Evolutionary conservation across 768 basidiomycete species (phyloP).

Genomic region (Agrocybe praecox): DNA sequence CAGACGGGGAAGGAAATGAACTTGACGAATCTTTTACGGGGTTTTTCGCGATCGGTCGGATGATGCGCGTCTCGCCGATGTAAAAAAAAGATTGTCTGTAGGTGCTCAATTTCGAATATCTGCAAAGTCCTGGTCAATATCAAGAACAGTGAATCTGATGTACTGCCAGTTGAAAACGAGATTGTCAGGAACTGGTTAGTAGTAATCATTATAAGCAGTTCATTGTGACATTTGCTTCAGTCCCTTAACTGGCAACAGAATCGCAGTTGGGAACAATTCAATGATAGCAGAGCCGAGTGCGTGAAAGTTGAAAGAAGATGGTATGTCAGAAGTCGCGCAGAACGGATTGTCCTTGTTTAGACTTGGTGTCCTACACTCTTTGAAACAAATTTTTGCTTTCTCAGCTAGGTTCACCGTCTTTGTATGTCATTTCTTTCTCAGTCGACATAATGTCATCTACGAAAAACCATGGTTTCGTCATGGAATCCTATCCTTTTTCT

Average conservation of each 20-base stretch:
- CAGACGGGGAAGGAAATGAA: not conserved
- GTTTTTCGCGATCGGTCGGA: not conserved
- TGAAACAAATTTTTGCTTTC: not conserved
- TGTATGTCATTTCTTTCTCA: not conserved
- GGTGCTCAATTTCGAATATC: no score
- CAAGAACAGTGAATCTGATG: no score
- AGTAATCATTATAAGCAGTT: no score
- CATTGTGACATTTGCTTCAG: no score
- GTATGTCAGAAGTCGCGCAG: slow-evolving; percentile 10
- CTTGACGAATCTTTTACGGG: not conserved
- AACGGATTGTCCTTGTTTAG: slow-evolving; percentile 8
- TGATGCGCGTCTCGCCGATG: not conserved
- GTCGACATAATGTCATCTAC: no score
- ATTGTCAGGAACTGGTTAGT: no score
- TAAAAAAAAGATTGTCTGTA: no score
- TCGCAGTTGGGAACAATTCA: not conserved
- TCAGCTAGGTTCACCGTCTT: not conserved
- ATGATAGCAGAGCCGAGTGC: not conserved
- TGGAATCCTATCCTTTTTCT: no score
- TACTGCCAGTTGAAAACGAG: no score
- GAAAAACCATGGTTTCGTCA: no score
- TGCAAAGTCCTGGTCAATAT: no score
- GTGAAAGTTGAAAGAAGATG: not conserved
- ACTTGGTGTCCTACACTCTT: not conserved
- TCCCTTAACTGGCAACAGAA: not conserved